Percentiles rank a stretch among this genome's conserved stretches.
These are phyloP conservation scores for Adansonia digitata DNA, from an alignment of 345 rosid genomes.

Conservation along the genomic window DNA sequence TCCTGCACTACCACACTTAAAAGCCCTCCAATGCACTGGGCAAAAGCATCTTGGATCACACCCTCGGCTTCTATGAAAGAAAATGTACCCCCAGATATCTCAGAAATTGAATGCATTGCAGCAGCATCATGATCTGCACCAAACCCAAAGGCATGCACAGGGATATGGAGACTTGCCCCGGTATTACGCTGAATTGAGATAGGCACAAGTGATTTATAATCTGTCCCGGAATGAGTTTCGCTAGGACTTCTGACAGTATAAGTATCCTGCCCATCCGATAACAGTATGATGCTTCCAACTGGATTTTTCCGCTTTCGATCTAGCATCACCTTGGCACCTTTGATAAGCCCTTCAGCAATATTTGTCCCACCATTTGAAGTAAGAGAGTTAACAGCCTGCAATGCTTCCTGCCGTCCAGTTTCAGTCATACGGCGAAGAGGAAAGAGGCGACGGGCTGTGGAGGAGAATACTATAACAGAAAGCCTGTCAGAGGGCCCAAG, in stretches of 20 bases:
- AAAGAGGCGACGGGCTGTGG: slow-evolving; percentile 81
- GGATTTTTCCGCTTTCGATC: slow-evolving; percentile 85
- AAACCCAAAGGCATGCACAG: slow-evolving; percentile 93
- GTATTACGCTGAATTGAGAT: slow-evolving; percentile 33
- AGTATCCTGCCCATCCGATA: slow-evolving; percentile 95
- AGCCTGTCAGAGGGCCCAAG: slow-evolving; percentile 91
- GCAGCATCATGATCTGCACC: slow-evolving; percentile 92
- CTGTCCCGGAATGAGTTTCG: slow-evolving; percentile 23
- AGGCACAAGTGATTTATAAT: slow-evolving; percentile 63
- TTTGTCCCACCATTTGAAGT: slow-evolving; percentile 89
- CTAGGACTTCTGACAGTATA: slow-evolving; percentile 54
- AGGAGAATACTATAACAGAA: slow-evolving; percentile 92
- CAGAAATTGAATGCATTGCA: slow-evolving; percentile 80
- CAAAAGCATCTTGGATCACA: slow-evolving; percentile 95
- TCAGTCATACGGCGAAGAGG: slow-evolving; percentile 87
- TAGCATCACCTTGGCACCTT: slow-evolving; percentile 69
- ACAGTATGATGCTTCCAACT: slow-evolving; percentile 71
- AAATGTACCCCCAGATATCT: slow-evolving; percentile 89
- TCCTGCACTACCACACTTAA: slow-evolving; percentile 90
- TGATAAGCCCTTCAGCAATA: slow-evolving; percentile 85
- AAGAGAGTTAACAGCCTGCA: slow-evolving; percentile 82
- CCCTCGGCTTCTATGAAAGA: slow-evolving; percentile 90
- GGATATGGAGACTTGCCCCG: slow-evolving; percentile 48
- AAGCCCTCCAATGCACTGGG: slow-evolving; percentile 97
- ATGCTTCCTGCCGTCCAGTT: slow-evolving; percentile 70